phyloP scores from a whole-genome alignment of 2,329 filamentous ascomycete genomes.

The Mycosphaerella sp. region DNA sequence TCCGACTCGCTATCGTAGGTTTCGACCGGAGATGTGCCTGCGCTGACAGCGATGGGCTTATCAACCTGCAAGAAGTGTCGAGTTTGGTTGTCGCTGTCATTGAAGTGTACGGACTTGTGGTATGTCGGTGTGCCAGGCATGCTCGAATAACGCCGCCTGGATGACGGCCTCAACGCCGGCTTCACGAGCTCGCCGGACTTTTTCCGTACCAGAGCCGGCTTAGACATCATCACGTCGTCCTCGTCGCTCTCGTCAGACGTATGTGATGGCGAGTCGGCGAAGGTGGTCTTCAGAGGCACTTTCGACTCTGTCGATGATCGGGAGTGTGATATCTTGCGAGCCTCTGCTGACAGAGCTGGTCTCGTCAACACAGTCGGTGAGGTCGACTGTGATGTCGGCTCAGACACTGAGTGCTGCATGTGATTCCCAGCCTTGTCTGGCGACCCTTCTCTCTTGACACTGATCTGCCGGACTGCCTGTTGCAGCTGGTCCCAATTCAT shows the following conservation, averaged over 20 bases:
- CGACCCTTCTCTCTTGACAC: slow-evolving; percentile 57
- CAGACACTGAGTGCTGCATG: slow-evolving; percentile 25
- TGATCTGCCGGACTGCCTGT: slow-evolving; percentile 74
- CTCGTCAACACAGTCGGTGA: slow-evolving; percentile 28
- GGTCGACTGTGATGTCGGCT: slow-evolving; percentile 32
- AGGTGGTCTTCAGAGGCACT: slow-evolving; percentile 39
- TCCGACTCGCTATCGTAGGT: slow-evolving; percentile 80
- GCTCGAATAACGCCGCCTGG: slow-evolving; percentile 79
- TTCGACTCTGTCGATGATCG: slow-evolving; percentile 55
- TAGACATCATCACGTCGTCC: slow-evolving; percentile 43
- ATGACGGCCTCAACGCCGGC: slow-evolving; percentile 75
- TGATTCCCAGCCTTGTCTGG: slow-evolving; percentile 39
- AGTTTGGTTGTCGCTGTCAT: slow-evolving; percentile 92
- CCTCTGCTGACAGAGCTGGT: slow-evolving; percentile 46
- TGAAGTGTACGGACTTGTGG: slow-evolving; percentile 96
- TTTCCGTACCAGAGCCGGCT: slow-evolving; percentile 92
- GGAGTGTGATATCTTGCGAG: slow-evolving; percentile 56
- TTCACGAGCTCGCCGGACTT: slow-evolving; percentile 97
- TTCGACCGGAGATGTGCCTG: slow-evolving; percentile 84
- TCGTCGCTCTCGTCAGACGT: slow-evolving; percentile 49
- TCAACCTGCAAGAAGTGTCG: slow-evolving; percentile 94
- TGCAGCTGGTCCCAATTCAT: slow-evolving; percentile 61
- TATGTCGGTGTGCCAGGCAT: slow-evolving; percentile 97
- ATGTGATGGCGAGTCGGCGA: slow-evolving; percentile 41
- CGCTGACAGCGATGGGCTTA: slow-evolving; percentile 90